phyloP scores from a whole-genome alignment of 768 basidiomycete species.

The Tylopilus balloui region DNA sequence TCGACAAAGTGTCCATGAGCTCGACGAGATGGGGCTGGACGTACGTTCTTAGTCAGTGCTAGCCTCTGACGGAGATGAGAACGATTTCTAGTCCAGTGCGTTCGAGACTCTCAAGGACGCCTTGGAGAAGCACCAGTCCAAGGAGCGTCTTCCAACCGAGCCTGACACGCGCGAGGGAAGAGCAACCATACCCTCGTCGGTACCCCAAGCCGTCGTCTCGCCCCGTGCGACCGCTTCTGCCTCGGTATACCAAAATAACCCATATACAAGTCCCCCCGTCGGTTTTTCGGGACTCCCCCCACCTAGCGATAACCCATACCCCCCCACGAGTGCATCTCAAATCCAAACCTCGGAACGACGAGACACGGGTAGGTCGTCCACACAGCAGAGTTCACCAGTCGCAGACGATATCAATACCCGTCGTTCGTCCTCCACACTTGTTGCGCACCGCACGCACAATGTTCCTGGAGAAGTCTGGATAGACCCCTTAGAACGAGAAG shows the following conservation, averaged over 20 bases:
- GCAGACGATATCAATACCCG: neutral
- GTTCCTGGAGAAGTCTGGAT: slow-evolving; percentile 56
- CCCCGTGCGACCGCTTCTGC: neutral
- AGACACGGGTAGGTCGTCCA: slow-evolving; percentile 1
- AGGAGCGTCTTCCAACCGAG: slow-evolving; percentile 4
- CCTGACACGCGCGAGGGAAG: neutral
- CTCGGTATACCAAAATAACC: neutral
- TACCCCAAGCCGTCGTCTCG: slow-evolving; percentile 11
- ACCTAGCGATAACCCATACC: slow-evolving; percentile 22
- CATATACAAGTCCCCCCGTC: neutral
- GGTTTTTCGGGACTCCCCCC: neutral
- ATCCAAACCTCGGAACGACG: slow-evolving; percentile 7
- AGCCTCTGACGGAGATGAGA: neutral
- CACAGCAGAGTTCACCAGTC: slow-evolving; percentile 10
- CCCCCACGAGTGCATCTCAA: neutral
- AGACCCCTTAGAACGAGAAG: slow-evolving; percentile 59
- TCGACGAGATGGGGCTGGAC: slow-evolving; percentile 53
- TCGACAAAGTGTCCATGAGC: slow-evolving; percentile 31
- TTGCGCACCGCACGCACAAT: slow-evolving; percentile 29
- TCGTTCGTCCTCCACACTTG: slow-evolving; percentile 16
- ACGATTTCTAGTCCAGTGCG: slow-evolving; percentile 37
- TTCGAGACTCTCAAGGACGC: slow-evolving; percentile 48
- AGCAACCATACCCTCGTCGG: slow-evolving; percentile 5
- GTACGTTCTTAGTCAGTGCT: slow-evolving; percentile 35
- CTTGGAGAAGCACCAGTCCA: slow-evolving; percentile 46